These are phyloP conservation scores for Brassica napus DNA, from an alignment of 345 rosid species.

Conservation along the genomic window Da-Ae NC_063435.1:7865501-7866000, in stretches of 20 bases:
- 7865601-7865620: too few species aligned
- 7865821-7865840: not conserved
- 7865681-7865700: not conserved
- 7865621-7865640: too few species aligned
- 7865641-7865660: too few species aligned
- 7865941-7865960: conserved; percentile 10
- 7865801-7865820: not conserved
- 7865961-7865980: conserved; percentile 14
- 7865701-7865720: not conserved
- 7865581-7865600: too few species aligned
- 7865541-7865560: too few species aligned
- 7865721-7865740: too few species aligned
- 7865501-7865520: too few species aligned
- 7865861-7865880: conserved; percentile 36
- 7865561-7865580: too few species aligned
- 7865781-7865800: not conserved
- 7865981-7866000: not conserved
- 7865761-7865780: not conserved
- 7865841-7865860: conserved; percentile 10
- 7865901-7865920: conserved; percentile 36
- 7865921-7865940: conserved; percentile 32
- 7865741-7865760: too few species aligned
- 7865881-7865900: conserved; percentile 32
- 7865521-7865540: too few species aligned
- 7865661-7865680: not conserved